Evolutionary conservation across 2,329 filamentous ascomycete genomes (phyloP), one percentile per base, ranked within the genome.

Genomic region (Pyrenochaeta sp.): DNA sequence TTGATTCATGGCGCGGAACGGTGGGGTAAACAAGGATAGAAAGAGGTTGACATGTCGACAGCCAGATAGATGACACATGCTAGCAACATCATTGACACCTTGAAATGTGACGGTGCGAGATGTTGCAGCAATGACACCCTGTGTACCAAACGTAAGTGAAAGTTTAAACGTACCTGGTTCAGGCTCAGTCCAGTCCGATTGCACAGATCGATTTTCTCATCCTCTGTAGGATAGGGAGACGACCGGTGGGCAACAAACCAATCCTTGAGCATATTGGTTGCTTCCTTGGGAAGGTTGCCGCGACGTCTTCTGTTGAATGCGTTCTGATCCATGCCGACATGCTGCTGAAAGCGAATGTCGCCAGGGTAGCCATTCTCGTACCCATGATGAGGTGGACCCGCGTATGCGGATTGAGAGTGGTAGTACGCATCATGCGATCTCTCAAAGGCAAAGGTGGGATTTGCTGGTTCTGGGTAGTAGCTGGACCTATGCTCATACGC

Each of bases 251-350:
- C 48, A 3, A 37, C n/a, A 55, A 95, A 92, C 91, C 91, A 96
- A 0, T 82, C 77, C 40, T 88, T 83, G 27, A 96, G 77, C 55
- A 89, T 86, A 65, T 92, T 88, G 0, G 90, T 96, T 0, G 90
- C 89, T 41, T 91, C 88, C 65, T 95, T 95, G n/a, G 91, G 91
- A 3, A 96, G 77, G 63, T 96, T 96, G 1, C 91, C 91, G 26
- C 91, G 81, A 38, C 90, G 80, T 67, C 78, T 76, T 60, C 80
- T 58, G 46, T 81, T 67, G 50, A 66, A 68, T 1, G 52, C 47
- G 22, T 55, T 61, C n/a, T 61, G 60, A 23, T 68, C 63, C 8
- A 61, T 44, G 14, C 58, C 59, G 7, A 65, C 41, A 13, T 59
- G 48, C 19, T 60, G 53, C 28, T 70, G 67, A 41, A 69, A 70